These are phyloP conservation scores for Jackrogersella minutella DNA, from an alignment of 495 filamentous ascomycete species.

Conservation along the genomic window DNA sequence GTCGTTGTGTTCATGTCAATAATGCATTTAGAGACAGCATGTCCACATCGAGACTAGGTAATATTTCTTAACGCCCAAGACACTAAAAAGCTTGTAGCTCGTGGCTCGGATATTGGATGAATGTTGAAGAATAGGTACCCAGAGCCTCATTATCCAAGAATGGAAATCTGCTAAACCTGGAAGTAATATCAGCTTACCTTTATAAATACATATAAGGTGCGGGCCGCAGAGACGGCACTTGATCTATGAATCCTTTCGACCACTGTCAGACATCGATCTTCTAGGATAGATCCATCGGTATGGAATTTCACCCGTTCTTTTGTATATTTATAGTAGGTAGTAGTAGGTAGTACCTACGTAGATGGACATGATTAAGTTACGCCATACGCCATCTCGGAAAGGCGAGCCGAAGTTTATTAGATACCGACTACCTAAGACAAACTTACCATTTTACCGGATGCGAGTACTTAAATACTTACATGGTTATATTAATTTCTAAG, in stretches of 20 bases:
- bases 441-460: constrained; percentile 35
- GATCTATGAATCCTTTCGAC: constrained; percentile 6
- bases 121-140: neutral
- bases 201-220: constrained; percentile 9
- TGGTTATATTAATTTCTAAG: constrained; percentile 20
- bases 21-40: too few species aligned
- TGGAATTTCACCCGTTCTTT: constrained; percentile 10
- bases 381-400: constrained; percentile 20
- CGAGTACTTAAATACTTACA: constrained; percentile 18
- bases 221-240: constrained; percentile 23
- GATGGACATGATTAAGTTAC: constrained; percentile 6
- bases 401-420: constrained; percentile 18
- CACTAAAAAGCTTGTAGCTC: constrained; percentile 2
- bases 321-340: too few species aligned
- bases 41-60: too few species aligned
- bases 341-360: neutral
- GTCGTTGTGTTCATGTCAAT: too few species aligned
- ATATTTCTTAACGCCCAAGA: constrained; percentile 2
- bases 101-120: constrained; percentile 8
- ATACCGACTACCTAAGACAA: neutral
- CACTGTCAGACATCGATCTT: constrained; percentile 4
- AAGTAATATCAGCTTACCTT: neutral
- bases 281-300: constrained; percentile 20
- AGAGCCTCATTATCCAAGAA: constrained; percentile 7
- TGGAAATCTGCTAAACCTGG: neutral